phyloP scores from a whole-genome alignment of 192 early-diverging fungal species.

The Geranomyces variabilis region DNA sequence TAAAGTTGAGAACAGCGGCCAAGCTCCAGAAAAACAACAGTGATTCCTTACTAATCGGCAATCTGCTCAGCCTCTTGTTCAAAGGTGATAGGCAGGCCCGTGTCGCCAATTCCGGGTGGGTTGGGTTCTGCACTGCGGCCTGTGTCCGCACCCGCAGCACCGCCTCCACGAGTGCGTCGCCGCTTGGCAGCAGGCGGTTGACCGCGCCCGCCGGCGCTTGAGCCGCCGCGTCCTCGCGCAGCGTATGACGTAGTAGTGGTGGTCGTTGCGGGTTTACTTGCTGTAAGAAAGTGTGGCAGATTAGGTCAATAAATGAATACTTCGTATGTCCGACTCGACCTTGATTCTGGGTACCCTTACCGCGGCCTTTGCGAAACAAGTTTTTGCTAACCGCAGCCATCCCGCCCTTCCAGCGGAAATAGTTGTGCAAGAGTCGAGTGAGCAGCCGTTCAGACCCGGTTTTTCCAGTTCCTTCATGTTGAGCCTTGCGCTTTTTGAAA shows the following conservation, averaged over 20 bases:
- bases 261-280: background rate
- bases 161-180: conserved; percentile 30
- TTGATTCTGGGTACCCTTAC: no score
- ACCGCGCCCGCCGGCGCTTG: background rate
- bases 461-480: background rate
- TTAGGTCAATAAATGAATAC: no score
- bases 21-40: background rate
- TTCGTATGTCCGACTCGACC: no score
- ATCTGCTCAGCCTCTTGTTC: conserved; percentile 37
- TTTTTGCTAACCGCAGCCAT: conserved; percentile 37
- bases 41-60: conserved; percentile 32
- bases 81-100: conserved; percentile 27
- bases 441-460: conserved; percentile 39
- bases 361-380: conserved; percentile 16
- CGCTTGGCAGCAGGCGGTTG: conserved; percentile 39
- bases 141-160: background rate
- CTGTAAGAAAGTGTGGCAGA: no score
- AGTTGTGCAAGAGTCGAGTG: conserved; percentile 59
- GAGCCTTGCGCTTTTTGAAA: background rate
- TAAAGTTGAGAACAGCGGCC: background rate
- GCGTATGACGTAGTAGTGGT: background rate
- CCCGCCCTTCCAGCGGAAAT: conserved; percentile 74
- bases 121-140: background rate
- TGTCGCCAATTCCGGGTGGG: conserved; percentile 12
- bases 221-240: conserved; percentile 16